Conservation (phyloP, 2,329 filamentous ascomycete species). For the Stagonosporopsis rhizophila region DNA sequence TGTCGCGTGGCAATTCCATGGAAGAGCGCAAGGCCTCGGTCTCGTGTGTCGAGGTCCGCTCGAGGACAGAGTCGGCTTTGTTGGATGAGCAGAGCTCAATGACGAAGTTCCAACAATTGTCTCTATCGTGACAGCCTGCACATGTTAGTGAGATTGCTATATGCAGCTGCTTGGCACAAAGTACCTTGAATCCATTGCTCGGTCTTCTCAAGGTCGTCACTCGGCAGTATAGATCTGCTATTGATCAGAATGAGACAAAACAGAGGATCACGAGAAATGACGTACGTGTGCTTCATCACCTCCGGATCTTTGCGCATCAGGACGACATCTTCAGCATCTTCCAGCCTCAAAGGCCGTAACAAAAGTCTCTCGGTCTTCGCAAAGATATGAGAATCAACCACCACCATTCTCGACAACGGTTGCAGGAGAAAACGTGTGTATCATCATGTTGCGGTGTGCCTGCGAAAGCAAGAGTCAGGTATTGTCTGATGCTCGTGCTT, state of each 20-base stretch:
- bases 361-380: slow-evolving; percentile 61
- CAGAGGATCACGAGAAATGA: background rate
- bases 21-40: background rate
- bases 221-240: slow-evolving; percentile 57
- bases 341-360: slow-evolving; percentile 58
- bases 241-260: slow-evolving; percentile 12
- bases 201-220: slow-evolving; percentile 53
- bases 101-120: slow-evolving; percentile 63
- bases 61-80: slow-evolving; percentile 1
- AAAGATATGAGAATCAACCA: slow-evolving; percentile 40
- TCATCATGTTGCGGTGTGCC: slow-evolving; percentile 39
- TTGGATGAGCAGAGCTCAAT: slow-evolving; percentile 55
- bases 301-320: slow-evolving; percentile 64
- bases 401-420: slow-evolving; percentile 37
- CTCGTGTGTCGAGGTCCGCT: background rate
- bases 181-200: slow-evolving; percentile 47
- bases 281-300: slow-evolving; percentile 68
- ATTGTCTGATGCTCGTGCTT: slow-evolving; percentile 26
- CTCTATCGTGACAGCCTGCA: slow-evolving; percentile 34
- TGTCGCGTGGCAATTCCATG: slow-evolving; percentile 4
- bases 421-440: slow-evolving; percentile 3
- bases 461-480: slow-evolving; percentile 22
- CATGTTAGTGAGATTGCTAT: background rate
- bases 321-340: slow-evolving; percentile 61
- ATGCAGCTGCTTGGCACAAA: background rate